These are phyloP conservation scores for Aciculosporium take DNA, from an alignment of 2,329 filamentous ascomycete species.

Conservation along the genomic window DNA sequence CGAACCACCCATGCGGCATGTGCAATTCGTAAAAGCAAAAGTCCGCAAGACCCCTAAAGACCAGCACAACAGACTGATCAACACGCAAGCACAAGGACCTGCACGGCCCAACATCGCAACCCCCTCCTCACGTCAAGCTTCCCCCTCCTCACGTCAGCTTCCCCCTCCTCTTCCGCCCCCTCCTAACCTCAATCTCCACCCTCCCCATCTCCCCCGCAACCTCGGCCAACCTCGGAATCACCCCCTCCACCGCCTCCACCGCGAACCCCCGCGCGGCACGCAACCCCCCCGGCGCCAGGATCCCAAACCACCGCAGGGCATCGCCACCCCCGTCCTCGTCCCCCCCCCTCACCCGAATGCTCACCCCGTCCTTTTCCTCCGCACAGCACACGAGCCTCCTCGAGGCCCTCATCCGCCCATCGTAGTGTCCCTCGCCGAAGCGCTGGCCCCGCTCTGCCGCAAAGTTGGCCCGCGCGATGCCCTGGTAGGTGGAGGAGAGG, in stretches of 20 bases:
- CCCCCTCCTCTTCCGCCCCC: constrained; percentile 39
- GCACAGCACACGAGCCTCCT: constrained; percentile 16
- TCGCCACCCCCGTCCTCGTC: neutral
- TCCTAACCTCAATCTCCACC: constrained; percentile 55
- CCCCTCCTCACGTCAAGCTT: neutral
- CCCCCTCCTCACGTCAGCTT: neutral
- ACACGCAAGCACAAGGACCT: neutral
- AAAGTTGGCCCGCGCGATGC: constrained; percentile 64
- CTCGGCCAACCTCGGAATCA: constrained; percentile 42
- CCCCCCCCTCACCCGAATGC: neutral
- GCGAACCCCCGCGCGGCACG: constrained; percentile 47
- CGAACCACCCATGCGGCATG: too few relatives aligned
- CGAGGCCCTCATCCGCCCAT: constrained; percentile 55
- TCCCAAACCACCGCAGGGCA: constrained; percentile 45
- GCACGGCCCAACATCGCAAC: neutral
- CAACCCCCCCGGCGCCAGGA: constrained; percentile 37
- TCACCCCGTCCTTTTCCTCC: neutral
- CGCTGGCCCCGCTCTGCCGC: constrained; percentile 45
- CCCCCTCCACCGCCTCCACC: constrained; percentile 36
- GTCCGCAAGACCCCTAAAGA: too few relatives aligned
- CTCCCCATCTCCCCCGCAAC: constrained; percentile 45
- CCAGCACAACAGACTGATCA: too few relatives aligned
- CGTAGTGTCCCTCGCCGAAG: constrained; percentile 58
- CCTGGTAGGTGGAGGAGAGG: constrained; percentile 41
- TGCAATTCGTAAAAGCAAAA: too few relatives aligned